Evolutionary conservation across 306 rosid species (phyloP).

Genomic region (Cucurbita argyrosperma): DNA sequence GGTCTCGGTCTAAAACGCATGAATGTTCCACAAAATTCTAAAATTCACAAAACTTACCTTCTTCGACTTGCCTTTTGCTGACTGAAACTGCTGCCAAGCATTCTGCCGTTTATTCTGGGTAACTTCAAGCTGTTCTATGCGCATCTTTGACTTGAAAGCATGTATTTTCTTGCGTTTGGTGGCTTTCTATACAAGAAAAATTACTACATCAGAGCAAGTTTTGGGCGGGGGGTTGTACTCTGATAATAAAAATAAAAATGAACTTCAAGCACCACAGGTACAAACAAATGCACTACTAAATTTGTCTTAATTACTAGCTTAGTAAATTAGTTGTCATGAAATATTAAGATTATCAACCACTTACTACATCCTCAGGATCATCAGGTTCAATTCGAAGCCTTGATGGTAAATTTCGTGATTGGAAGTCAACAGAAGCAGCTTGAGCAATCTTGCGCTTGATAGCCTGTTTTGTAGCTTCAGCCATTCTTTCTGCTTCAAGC

Average conservation of each 20-base stretch:
- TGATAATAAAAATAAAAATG: neutral
- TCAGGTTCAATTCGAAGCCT: constrained; percentile 87
- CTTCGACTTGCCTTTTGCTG: constrained; percentile 86
- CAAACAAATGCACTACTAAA: neutral
- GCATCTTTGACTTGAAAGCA: constrained; percentile 88
- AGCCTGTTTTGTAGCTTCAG: constrained; percentile 96
- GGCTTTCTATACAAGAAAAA: constrained; percentile 42
- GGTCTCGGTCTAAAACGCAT: neutral
- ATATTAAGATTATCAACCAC: constrained; percentile 4
- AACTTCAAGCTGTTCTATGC: constrained; percentile 95
- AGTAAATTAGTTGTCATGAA: neutral
- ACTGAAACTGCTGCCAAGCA: constrained; percentile 99
- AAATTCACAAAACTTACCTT: constrained; percentile 38
- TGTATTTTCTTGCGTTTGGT: constrained; percentile 92
- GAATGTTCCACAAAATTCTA: neutral
- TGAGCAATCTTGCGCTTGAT: constrained; percentile 86
- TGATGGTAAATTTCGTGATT: constrained; percentile 68
- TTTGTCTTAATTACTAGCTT: neutral
- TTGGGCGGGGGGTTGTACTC: neutral
- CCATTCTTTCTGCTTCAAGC: constrained; percentile 83
- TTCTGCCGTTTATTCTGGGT: constrained; percentile 94
- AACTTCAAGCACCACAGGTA: neutral
- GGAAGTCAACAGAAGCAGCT: constrained; percentile 74
- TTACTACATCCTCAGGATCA: constrained; percentile 95
- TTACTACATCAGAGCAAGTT: constrained; percentile 9